Evolutionary conservation across 805 yeast species (phyloP).

Genomic region (Suhomyces sp.): DNA sequence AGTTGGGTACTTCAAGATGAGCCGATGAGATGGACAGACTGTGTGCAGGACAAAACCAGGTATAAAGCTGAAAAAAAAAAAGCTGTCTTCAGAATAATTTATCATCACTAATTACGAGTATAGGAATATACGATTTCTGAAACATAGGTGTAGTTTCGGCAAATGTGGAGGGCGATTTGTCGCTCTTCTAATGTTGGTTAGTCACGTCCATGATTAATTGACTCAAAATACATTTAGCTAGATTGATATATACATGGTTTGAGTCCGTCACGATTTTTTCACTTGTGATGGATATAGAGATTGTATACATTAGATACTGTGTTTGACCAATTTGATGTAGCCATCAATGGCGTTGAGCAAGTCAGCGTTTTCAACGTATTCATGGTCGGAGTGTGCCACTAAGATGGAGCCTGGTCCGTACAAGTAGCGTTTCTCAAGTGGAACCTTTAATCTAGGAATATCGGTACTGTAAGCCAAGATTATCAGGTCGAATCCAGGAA

Average conservation of each 20-base stretch:
- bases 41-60: neutral
- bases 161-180: neutral
- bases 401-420: constrained; percentile 67
- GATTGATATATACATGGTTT: constrained; percentile 41
- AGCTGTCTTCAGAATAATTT: neutral
- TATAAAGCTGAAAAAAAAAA: neutral
- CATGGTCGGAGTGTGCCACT: constrained; percentile 60
- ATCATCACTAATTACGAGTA: neutral
- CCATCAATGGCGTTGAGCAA: constrained; percentile 51
- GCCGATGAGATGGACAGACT: neutral
- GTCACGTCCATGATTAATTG: constrained; percentile 5
- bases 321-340: constrained; percentile 43
- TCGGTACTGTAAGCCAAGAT: constrained; percentile 50
- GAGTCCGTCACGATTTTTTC: constrained; percentile 36
- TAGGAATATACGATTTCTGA: neutral
- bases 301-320: constrained; percentile 33
- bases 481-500: constrained; percentile 60
- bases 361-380: constrained; percentile 47
- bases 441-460: constrained; percentile 25
- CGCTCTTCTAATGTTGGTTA: neutral
- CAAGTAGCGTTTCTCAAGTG: constrained; percentile 40
- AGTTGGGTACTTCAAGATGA: neutral
- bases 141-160: neutral
- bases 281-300: constrained; percentile 45
- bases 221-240: constrained; percentile 25